phyloP scores from a whole-genome alignment of 2,329 filamentous ascomycete species.

The Talaromyces sp. region DNA sequence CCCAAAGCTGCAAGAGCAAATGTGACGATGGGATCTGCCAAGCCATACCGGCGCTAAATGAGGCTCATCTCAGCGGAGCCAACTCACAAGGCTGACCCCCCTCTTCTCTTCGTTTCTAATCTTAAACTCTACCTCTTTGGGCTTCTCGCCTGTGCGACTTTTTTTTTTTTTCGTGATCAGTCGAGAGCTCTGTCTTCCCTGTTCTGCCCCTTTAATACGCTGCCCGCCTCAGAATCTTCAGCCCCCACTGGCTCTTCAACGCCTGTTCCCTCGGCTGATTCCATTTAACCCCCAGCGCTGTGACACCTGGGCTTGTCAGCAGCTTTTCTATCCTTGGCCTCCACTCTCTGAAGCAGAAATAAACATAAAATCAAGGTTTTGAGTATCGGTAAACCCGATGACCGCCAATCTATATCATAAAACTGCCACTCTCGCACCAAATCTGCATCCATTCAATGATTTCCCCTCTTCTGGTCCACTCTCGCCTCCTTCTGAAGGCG shows the following conservation, averaged over 20 bases:
- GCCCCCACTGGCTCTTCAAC: too few relatives aligned
- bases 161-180: not conserved
- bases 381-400: not conserved
- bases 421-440: not conserved
- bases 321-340: not conserved
- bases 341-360: not conserved
- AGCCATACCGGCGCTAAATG: conserved; percentile 9
- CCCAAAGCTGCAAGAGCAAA: not conserved
- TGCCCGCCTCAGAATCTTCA: not conserved
- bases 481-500: conserved; percentile 20
- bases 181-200: too few relatives aligned
- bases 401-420: conserved; percentile 15
- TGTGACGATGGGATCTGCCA: not conserved
- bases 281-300: not conserved
- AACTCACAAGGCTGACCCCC: conserved; percentile 12
- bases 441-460: conserved; percentile 3
- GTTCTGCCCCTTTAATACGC: not conserved
- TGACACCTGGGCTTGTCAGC: not conserved
- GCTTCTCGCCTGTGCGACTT: conserved; percentile 1
- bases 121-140: not conserved
- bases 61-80: conserved; percentile 7
- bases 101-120: not conserved
- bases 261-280: not conserved
- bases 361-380: not conserved
- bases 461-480: conserved; percentile 12